phyloP scores from a whole-genome alignment of 164 flowering plant species.

The Vitis amurensis region DNA sequence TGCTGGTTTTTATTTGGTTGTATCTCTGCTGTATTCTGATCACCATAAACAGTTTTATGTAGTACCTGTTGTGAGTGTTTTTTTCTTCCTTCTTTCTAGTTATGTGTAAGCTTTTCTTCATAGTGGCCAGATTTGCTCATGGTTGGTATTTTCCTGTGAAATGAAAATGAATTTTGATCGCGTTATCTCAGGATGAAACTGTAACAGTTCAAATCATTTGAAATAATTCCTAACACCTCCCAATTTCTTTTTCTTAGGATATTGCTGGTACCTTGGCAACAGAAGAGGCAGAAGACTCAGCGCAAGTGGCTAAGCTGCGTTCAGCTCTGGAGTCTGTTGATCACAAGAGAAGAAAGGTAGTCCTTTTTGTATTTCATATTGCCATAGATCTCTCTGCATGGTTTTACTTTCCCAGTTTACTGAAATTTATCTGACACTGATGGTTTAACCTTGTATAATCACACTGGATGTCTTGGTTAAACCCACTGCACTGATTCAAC shows the following conservation, averaged over 20 bases:
- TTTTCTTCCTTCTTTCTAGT: too few species aligned
- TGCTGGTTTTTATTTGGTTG: too few species aligned
- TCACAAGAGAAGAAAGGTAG: constrained; percentile 95
- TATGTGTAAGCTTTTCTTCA: too few species aligned
- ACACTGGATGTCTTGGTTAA: too few species aligned
- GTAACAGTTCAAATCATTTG: not conserved
- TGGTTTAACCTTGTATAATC: too few species aligned
- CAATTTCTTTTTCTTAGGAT: constrained; percentile 50
- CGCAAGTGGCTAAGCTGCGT: constrained; percentile 88
- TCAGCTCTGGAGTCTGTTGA: constrained; percentile 99
- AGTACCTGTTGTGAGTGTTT: too few species aligned
- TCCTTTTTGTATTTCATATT: not conserved
- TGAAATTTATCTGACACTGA: too few species aligned
- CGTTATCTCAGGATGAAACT: not conserved
- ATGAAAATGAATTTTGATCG: not conserved
- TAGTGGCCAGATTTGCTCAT: not conserved
- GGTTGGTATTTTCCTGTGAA: not conserved
- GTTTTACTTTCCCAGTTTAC: not conserved
- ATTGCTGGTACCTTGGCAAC: constrained; percentile 95
- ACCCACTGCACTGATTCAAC: too few species aligned
- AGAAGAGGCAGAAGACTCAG: constrained; percentile 86
- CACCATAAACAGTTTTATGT: too few species aligned
- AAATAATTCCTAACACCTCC: constrained; percentile 2
- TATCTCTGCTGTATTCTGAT: not conserved
- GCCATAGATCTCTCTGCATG: too few species aligned